phyloP scores from a whole-genome alignment of 2,329 filamentous ascomycete genomes.

The Tolypocladium guangdongense region DNA sequence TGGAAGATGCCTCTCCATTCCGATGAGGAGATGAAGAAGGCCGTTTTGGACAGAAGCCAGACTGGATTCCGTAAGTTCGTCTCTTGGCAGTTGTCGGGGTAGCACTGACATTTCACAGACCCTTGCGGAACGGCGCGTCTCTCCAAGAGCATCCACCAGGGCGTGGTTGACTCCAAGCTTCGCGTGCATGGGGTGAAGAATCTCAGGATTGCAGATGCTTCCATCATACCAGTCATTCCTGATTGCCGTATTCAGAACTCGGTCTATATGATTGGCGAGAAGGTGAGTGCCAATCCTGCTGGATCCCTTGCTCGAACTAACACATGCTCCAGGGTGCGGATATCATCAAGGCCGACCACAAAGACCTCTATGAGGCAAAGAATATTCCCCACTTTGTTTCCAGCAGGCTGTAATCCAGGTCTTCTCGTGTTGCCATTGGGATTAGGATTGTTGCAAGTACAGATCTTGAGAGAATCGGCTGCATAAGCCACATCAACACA shows the following conservation, averaged over 20 bases:
- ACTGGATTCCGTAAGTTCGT: slow-evolving; percentile 36
- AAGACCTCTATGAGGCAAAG: slow-evolving; percentile 5
- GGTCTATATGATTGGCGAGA: slow-evolving; percentile 51
- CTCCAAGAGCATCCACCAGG: slow-evolving; percentile 37
- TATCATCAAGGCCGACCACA: slow-evolving; percentile 8
- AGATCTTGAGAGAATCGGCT: too few species aligned
- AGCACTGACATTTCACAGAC: slow-evolving; percentile 15
- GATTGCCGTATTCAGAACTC: slow-evolving; percentile 49
- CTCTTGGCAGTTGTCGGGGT: too few species aligned
- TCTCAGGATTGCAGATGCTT: slow-evolving; percentile 45
- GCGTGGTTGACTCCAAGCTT: slow-evolving; percentile 39
- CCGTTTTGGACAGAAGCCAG: slow-evolving; percentile 47
- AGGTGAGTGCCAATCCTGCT: slow-evolving; percentile 13
- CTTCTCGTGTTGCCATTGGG: too few species aligned
- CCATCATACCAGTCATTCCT: slow-evolving; percentile 42
- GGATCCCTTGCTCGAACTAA: neutral
- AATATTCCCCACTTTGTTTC: slow-evolving; percentile 1
- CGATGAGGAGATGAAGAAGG: slow-evolving; percentile 44
- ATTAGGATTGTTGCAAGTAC: too few species aligned
- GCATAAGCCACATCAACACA: too few species aligned
- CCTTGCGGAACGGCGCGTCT: slow-evolving; percentile 46
- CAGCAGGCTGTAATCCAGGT: neutral
- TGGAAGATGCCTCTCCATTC: slow-evolving; percentile 47
- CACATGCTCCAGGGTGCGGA: slow-evolving; percentile 6
- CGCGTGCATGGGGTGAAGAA: slow-evolving; percentile 42